These are phyloP conservation scores for Penicillium expansum DNA, from an alignment of 2,329 filamentous ascomycete species.

Conservation along the genomic window DNA sequence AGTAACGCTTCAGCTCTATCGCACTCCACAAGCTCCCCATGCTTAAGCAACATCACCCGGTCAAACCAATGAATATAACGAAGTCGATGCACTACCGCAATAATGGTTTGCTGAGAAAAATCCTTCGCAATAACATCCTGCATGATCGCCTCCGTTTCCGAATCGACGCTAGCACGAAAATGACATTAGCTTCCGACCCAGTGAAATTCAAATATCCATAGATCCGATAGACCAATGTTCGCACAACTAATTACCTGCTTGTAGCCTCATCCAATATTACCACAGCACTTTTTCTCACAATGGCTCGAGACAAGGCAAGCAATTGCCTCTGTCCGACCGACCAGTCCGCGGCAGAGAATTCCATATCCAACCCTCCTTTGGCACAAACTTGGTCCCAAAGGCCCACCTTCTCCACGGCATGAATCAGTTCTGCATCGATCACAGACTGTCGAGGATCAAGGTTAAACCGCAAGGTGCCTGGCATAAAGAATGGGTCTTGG, in stretches of 20 bases:
- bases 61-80: constrained; percentile 1
- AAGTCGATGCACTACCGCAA: neutral
- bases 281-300: neutral
- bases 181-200: neutral
- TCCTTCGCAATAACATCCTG: neutral
- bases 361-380: neutral
- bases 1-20: neutral
- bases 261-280: neutral
- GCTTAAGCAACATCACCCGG: neutral
- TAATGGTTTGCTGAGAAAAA: neutral
- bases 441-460: neutral
- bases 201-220: neutral
- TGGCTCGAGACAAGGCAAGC: neutral
- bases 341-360: neutral
- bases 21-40: neutral
- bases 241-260: neutral
- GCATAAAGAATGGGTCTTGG: neutral
- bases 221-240: neutral
- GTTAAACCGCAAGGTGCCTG: neutral
- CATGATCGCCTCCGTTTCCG: neutral
- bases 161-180: neutral
- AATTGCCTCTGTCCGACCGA: constrained; percentile 1
- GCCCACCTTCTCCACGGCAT: neutral
- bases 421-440: neutral
- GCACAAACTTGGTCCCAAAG: neutral